Evolutionary conservation across 1,284 basidiomycete genomes (phyloP).

Genomic region (Pseudozyma hubeiensis): DNA sequence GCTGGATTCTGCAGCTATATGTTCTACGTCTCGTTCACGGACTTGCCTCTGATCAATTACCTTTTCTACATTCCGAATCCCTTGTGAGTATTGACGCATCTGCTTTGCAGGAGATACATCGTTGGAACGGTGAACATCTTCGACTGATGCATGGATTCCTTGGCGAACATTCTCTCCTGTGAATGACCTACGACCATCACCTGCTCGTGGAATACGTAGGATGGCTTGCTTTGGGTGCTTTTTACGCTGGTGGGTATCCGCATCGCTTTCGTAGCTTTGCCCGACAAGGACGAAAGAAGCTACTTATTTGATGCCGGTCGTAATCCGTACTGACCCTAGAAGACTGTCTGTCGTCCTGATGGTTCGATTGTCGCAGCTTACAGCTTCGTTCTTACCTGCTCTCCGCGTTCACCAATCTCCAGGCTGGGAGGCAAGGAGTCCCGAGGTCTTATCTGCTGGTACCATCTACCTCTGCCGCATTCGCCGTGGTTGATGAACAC

Average conservation of each 20-base stretch:
- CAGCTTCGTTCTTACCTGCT: constrained; percentile 30
- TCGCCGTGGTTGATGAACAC: constrained; percentile 28
- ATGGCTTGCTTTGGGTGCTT: constrained; percentile 3
- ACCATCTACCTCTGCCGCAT: constrained; percentile 21
- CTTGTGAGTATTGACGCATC: neutral
- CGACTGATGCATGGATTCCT: too few species aligned
- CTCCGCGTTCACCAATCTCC: constrained; percentile 27
- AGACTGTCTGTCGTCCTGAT: too few species aligned
- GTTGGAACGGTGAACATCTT: too few species aligned
- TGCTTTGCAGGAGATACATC: too few species aligned
- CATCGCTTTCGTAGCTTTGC: too few species aligned
- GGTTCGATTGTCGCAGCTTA: constrained; percentile 1
- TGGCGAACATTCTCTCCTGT: too few species aligned
- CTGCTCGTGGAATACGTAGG: neutral
- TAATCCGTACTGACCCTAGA: too few species aligned
- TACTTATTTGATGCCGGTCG: too few species aligned
- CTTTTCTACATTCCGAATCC: constrained; percentile 18
- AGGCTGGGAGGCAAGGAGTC: neutral
- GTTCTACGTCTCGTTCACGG: constrained; percentile 1
- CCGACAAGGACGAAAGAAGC: too few species aligned
- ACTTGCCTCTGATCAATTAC: constrained; percentile 10
- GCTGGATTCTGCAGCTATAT: constrained; percentile 8
- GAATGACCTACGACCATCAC: too few species aligned
- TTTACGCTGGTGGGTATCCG: constrained; percentile 1
- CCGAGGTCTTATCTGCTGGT: constrained; percentile 3